These are phyloP conservation scores for Ceratonia siliqua DNA, from an alignment of 306 rosid genomes.

Conservation along the genomic window DNA sequence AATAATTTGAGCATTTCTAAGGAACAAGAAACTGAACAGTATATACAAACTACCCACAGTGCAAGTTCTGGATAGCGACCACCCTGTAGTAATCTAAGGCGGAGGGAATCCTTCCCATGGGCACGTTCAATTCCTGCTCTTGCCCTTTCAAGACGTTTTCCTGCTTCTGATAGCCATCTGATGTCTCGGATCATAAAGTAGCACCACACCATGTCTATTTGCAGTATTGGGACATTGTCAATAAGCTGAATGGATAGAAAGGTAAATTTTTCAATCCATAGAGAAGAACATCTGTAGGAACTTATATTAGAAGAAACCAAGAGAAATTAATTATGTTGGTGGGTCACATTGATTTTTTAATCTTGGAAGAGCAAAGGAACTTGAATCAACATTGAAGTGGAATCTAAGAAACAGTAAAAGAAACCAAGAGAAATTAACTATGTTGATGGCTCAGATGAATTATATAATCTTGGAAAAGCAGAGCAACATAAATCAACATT, in stretches of 20 bases:
- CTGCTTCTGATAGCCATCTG: slow-evolving; percentile 81
- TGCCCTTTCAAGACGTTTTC: slow-evolving; percentile 76
- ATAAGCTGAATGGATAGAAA: slow-evolving; percentile 58
- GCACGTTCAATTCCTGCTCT: slow-evolving; percentile 75
- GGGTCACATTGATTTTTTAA: slow-evolving; percentile 11
- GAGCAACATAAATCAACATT: not conserved
- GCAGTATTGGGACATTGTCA: slow-evolving; percentile 91
- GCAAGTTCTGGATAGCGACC: slow-evolving; percentile 89
- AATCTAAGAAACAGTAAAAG: slow-evolving; percentile 11
- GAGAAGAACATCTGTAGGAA: not conserved
- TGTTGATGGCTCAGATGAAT: not conserved
- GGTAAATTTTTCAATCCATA: slow-evolving; percentile 14
- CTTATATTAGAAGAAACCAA: slow-evolving; percentile 27
- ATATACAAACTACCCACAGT: slow-evolving; percentile 54
- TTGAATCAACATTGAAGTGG: not conserved
- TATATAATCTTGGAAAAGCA: slow-evolving; percentile 8
- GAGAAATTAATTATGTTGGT: not conserved
- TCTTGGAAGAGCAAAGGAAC: not conserved
- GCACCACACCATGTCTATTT: slow-evolving; percentile 99
- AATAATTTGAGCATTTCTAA: not conserved
- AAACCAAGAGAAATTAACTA: not conserved
- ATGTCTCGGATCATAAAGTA: slow-evolving; percentile 93
- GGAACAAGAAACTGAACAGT: slow-evolving; percentile 13
- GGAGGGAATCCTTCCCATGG: slow-evolving; percentile 80
- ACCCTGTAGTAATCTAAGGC: slow-evolving; percentile 75